Evolutionary conservation across 2,329 filamentous ascomycete genomes (phyloP).

Genomic region (Trichoderma citrinoviride): DNA sequence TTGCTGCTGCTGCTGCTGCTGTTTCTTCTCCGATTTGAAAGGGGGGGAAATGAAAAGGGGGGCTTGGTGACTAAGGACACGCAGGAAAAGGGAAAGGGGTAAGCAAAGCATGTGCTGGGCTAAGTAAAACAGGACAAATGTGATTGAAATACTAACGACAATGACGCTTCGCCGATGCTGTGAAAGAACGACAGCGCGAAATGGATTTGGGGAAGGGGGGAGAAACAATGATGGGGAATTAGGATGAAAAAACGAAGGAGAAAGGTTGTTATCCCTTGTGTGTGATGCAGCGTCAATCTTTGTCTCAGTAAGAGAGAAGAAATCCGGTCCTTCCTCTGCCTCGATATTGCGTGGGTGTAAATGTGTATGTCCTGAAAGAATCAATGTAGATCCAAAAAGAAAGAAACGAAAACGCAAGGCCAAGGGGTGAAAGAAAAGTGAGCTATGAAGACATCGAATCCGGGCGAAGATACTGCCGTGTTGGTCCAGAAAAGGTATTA

Average conservation of each 20-base stretch:
- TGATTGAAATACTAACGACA: not conserved
- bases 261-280: not conserved
- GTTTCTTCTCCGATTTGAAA: no score
- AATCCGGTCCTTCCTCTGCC: not conserved
- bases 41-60: no score
- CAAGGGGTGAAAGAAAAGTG: not conserved
- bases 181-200: not conserved
- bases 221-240: not conserved
- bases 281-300: conserved; percentile 18
- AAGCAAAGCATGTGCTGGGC: not conserved
- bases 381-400: conserved; percentile 17
- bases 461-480: not conserved
- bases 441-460: not conserved
- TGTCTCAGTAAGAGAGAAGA: conserved; percentile 14
- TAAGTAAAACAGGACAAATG: conserved; percentile 3
- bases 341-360: not conserved
- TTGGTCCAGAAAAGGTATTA: not conserved
- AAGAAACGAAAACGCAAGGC: not conserved
- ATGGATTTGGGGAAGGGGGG: not conserved
- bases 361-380: conserved; percentile 13
- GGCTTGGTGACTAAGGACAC: conserved; percentile 6
- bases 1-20: not conserved
- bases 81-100: not conserved
- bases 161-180: conserved; percentile 13
- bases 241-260: conserved; percentile 1